Conservation (phyloP, 345 rosid species). For the Hypericum androsaemum region DNA sequence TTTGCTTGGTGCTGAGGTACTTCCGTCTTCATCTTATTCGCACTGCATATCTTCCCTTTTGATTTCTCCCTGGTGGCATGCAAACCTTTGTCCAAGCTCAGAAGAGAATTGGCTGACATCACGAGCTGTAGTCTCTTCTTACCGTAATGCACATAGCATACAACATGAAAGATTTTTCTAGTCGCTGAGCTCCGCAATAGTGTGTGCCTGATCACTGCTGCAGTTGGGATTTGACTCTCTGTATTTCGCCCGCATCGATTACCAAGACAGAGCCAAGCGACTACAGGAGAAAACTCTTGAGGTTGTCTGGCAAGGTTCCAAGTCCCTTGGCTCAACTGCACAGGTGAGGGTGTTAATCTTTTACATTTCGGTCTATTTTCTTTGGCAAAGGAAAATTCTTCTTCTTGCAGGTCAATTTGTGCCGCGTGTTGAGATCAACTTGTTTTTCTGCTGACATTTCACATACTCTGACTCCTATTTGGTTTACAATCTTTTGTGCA, state of each 20-base stretch:
- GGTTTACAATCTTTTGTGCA: constrained; percentile 19
- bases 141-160: too few species aligned
- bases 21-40: too few species aligned
- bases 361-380: constrained; percentile 9
- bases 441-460: constrained; percentile 3
- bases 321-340: constrained; percentile 80
- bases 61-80: too few species aligned
- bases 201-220: constrained; percentile 11
- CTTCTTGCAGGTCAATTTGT: background rate
- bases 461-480: constrained; percentile 1
- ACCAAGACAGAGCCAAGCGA: constrained; percentile 88
- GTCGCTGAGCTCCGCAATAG: constrained; percentile 1
- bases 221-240: constrained; percentile 93
- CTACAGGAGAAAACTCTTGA: constrained; percentile 72
- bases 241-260: constrained; percentile 89
- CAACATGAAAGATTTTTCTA: too few species aligned
- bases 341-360: constrained; percentile 42
- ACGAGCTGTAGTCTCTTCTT: too few species aligned
- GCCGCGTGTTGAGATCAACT: background rate
- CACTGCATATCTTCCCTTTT: too few species aligned
- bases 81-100: too few species aligned
- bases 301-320: constrained; percentile 86
- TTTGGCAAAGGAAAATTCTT: background rate
- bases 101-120: too few species aligned
- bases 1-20: too few species aligned